These are phyloP conservation scores for Abrus precatorius DNA, from an alignment of 306 rosid species.

Conservation along the genomic window DNA sequence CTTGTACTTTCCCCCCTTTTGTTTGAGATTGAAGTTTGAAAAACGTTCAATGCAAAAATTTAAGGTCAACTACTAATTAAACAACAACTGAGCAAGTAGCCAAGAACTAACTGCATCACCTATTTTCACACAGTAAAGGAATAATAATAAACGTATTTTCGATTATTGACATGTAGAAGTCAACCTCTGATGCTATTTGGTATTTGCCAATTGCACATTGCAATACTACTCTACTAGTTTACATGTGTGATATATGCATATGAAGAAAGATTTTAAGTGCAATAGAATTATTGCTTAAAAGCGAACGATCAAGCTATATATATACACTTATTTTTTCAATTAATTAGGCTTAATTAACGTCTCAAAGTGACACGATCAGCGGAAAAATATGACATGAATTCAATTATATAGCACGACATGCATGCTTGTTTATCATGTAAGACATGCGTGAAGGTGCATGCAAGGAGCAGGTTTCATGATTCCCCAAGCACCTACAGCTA, in stretches of 20 bases:
- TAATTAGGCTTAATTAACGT: constrained; percentile 7
- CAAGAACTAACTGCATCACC: neutral
- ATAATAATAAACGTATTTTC: neutral
- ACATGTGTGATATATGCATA: neutral
- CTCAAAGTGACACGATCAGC: constrained; percentile 7
- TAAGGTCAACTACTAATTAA: constrained; percentile 40
- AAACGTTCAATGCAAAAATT: constrained; percentile 35
- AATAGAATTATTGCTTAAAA: constrained; percentile 4
- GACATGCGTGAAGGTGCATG: constrained; percentile 2
- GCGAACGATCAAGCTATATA: neutral
- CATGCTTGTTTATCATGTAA: constrained; percentile 39
- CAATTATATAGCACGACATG: constrained; percentile 18
- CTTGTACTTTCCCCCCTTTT: constrained; percentile 25
- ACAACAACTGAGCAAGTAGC: neutral
- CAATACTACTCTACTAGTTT: neutral
- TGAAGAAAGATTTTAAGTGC: constrained; percentile 6
- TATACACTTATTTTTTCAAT: constrained; percentile 1
- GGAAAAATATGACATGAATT: neutral
- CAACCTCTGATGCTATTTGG: constrained; percentile 30
- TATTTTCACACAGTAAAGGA: neutral
- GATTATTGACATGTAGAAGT: constrained; percentile 29
- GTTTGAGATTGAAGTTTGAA: constrained; percentile 43
- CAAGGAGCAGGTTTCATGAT: constrained; percentile 45
- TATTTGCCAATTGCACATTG: constrained; percentile 31
- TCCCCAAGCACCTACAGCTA: constrained; percentile 43